phyloP scores from a whole-genome alignment of 1,284 basidiomycete genomes.

The Cutaneotrichosporon mucoides region DNA sequence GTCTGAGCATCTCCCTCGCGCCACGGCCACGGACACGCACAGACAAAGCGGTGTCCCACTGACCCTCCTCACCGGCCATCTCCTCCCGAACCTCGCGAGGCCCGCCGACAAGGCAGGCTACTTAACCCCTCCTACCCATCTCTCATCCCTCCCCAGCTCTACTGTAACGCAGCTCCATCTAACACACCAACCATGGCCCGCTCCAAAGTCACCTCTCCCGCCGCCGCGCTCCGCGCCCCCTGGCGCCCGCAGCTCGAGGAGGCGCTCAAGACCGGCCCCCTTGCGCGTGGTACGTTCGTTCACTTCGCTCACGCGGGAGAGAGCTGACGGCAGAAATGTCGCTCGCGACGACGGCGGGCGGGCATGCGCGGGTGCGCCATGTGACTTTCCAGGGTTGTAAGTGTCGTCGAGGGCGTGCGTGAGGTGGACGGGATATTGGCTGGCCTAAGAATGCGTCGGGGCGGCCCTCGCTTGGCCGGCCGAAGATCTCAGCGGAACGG shows the following conservation, averaged over 20 bases:
- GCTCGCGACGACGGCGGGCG: background rate
- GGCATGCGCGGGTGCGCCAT: slow-evolving; percentile 4
- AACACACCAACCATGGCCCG: background rate
- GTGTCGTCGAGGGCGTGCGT: background rate
- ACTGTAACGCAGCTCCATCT: too few species aligned
- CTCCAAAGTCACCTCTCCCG: background rate
- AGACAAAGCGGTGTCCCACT: background rate
- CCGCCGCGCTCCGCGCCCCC: background rate
- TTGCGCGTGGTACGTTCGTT: background rate
- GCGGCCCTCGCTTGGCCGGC: too few species aligned
- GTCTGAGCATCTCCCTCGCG: background rate
- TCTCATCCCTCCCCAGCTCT: background rate
- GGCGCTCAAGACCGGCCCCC: slow-evolving; percentile 2
- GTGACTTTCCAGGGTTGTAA: slow-evolving; percentile 11
- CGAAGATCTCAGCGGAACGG: too few species aligned
- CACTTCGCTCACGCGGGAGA: too few species aligned
- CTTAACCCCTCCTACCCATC: background rate
- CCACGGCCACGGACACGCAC: background rate
- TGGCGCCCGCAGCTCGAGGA: slow-evolving; percentile 8
- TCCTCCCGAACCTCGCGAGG: background rate
- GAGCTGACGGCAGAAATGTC: slow-evolving; percentile 2
- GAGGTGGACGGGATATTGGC: too few species aligned
- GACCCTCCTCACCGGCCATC: background rate
- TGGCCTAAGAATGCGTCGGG: too few species aligned
- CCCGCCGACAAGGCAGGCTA: background rate